A percentile compares a stretch with the other conserved stretches of the same genome.
Evolutionary conservation across 805 yeast species (phyloP).

Genomic region (Saturnispora quitensis): DNA sequence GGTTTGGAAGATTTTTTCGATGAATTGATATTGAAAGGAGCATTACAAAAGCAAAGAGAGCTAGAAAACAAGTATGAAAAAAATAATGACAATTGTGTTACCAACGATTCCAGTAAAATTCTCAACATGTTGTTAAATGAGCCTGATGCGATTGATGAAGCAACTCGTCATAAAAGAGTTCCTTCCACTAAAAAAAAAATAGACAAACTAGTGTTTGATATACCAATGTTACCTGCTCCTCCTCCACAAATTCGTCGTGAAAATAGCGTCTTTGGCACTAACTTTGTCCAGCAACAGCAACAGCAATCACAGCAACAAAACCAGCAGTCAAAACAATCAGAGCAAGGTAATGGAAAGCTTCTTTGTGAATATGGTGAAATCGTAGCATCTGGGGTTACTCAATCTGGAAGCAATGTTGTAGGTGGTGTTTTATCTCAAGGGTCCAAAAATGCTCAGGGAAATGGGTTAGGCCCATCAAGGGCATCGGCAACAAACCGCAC

Average conservation of each 20-base stretch:
- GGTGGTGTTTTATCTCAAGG: conserved; percentile 8
- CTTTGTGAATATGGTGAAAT: conserved; percentile 42
- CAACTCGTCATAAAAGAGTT: neutral
- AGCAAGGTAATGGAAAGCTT: conserved; percentile 15
- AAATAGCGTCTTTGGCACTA: conserved; percentile 14
- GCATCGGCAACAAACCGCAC: conserved; percentile 49
- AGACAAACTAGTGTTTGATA: conserved; percentile 14
- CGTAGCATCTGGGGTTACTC: conserved; percentile 49
- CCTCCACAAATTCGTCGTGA: conserved; percentile 17
- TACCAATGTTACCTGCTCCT: conserved; percentile 15
- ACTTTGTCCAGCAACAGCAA: neutral
- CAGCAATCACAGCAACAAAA: neutral
- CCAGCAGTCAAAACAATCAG: neutral
- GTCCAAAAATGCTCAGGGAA: conserved; percentile 25
- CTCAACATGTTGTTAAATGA: neutral
- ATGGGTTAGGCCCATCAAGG: conserved; percentile 53
- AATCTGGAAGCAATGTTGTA: conserved; percentile 17
- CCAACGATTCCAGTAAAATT: neutral
- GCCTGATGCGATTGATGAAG: conserved; percentile 6
- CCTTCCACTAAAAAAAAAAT: neutral
- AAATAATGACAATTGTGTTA: neutral
- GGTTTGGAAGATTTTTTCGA: conserved; percentile 4
- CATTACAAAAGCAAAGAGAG: neutral
- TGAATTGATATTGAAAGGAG: conserved; percentile 1
- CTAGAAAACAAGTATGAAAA: neutral